These are phyloP conservation scores for Harrya chromipes DNA, from an alignment of 768 basidiomycete species.

Conservation along the genomic window DNA sequence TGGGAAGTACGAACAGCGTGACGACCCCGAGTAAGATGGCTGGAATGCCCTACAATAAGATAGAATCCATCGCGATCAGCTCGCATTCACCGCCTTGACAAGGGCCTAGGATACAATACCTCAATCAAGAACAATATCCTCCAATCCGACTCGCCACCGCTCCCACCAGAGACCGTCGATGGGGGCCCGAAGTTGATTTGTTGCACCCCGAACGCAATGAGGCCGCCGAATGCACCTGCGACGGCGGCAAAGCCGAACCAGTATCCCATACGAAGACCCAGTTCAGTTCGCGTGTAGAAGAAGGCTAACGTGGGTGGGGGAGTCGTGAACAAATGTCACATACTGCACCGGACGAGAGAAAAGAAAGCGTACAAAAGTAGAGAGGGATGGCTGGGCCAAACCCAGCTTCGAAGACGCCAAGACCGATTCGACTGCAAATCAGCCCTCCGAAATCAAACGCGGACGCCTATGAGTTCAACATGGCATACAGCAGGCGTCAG, in stretches of 20 bases:
- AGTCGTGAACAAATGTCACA: background rate
- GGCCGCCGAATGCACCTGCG: constrained; percentile 82
- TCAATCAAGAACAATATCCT: constrained; percentile 66
- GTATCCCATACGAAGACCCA: constrained; percentile 74
- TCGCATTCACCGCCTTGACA: background rate
- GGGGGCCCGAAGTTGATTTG: constrained; percentile 47
- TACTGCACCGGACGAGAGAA: background rate
- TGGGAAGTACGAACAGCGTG: constrained; percentile 56
- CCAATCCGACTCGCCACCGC: constrained; percentile 33
- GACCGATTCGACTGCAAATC: constrained; percentile 52
- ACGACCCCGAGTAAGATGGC: constrained; percentile 60
- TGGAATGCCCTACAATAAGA: constrained; percentile 53
- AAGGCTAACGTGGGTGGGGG: constrained; percentile 46
- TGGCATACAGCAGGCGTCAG: background rate
- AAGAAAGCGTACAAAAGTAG: constrained; percentile 59
- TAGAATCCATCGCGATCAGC: background rate
- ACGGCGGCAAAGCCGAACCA: constrained; percentile 86
- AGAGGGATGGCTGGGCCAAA: constrained; percentile 77
- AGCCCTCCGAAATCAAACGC: constrained; percentile 60
- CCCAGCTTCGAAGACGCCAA: constrained; percentile 78
- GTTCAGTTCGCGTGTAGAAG: constrained; percentile 73
- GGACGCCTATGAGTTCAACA: constrained; percentile 45
- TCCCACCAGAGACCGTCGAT: constrained; percentile 20
- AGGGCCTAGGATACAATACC: constrained; percentile 34
- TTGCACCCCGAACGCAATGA: constrained; percentile 78